Base-by-base conservation (phyloP, 2,329 filamentous ascomycete species). In the Cryoendolithus antarcticus region DNA sequence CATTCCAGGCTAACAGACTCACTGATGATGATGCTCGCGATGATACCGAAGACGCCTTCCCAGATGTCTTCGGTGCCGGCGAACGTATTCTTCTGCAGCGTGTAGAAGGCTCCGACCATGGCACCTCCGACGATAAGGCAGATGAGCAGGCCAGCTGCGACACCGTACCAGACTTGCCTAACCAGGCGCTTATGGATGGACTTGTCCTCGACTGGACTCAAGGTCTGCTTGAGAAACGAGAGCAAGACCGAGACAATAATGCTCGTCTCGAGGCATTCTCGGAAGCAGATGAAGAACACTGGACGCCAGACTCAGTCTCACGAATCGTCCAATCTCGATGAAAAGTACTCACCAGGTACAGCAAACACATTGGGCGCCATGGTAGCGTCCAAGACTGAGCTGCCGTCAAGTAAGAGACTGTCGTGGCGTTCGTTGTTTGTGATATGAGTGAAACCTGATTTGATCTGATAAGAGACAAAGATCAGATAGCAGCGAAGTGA, bases 241-340 rank as follows among this genome's bases (percentile, higher is more conserved):
- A 93, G 72, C 28, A 93, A 68, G n/a, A 93, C 81, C 0, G 86
- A 89, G 46, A 93, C 77, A 51, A 93, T 83, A 55, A 93, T 86
- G 53, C 74, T 79, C 1, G 81, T 82, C 66, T 93, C 86, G 34
- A 93, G 67, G 32, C 77, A 77, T 64, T 93, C 86, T 55, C 86
- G 78, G 59, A 93, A 91, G 63, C 84, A 79, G 59, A 93, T 83
- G 65, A 94, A 88, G 66, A 93, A 93, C 40, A 93, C 75, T 70
- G 45, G 11, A 30, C 19, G 7, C 15, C 15, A 9, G 11, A 37
- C 37, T 44, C 36, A 42, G 39, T 19, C 15, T 19, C 15, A 19
- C 15, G 15, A 19, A 19, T 19, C 15, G 3, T 19, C 15, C 15
- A n/a, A 35, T 15, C 11, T 9, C 24, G 30, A 21, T 15, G 10